Evolutionary conservation across 495 filamentous ascomycete genomes (phyloP), one percentile per base, ranked within the genome.

Genomic region (Halenospora varia): DNA sequence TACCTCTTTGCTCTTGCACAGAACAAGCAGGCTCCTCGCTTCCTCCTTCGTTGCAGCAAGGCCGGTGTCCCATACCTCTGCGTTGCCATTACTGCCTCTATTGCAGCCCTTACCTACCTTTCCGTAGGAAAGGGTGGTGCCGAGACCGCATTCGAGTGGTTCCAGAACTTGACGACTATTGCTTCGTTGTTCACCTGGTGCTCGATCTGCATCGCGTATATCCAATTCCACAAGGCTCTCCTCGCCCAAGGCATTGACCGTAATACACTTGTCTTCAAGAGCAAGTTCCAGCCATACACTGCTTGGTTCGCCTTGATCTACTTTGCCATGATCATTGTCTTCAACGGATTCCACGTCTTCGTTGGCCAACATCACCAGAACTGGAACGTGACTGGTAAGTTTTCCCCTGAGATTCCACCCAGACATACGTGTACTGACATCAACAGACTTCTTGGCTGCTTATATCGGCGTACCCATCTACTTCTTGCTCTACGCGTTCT

Each of bases 401-500:
- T 18, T 24, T 22, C 19, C 0, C 49, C 6, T 3, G 46, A 4
- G 18, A 19, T 23, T 11, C 17, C 15, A 25, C 25, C n/a, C 19
- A 24, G 2, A n/a, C n/a, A n/a, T 18, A 17, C 26, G 20, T 25
- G 22, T 39, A 48, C 62, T 65, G 23, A 65, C 48, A 26, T 17
- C 11, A 2, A 22, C 39, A 65, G 62, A 77, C 47, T 78, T 85
- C 61, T 63, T 86, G 20, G 75, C 79, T 10, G 76, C 82, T 24
- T 88, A 89, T 51, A 75, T 84, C 55, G 81, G 83, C 11, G 71
- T 89, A 6, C 77, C 75, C 2, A 72, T 85, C 56, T 86, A 85
- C 62, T 64, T 74, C 11, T 29, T 70, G 20, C 70, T 88, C 19
- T 88, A 81, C 61, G 45, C 79, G 1, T 75, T 76, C 25, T 84